These are phyloP conservation scores for Puccinia coronata DNA, from an alignment of 1,284 basidiomycete genomes.

Conservation along the genomic window DNA sequence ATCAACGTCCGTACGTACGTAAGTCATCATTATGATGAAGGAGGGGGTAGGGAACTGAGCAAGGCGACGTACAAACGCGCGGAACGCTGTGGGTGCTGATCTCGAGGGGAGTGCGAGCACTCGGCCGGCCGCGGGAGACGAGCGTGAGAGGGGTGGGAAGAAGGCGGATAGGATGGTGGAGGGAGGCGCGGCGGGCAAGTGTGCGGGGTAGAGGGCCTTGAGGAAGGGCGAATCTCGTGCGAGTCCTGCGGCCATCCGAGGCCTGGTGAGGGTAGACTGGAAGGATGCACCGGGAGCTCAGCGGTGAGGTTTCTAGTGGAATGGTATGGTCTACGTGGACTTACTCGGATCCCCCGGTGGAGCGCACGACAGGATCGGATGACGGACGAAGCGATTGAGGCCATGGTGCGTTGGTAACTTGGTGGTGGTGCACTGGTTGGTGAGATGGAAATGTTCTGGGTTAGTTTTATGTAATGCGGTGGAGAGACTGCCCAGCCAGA, in stretches of 20 bases:
- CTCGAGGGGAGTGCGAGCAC: neutral
- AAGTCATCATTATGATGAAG: too few relatives aligned
- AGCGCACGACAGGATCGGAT: neutral
- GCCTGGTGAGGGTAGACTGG: conserved; percentile 2
- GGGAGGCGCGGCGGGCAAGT: neutral
- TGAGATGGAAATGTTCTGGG: too few relatives aligned
- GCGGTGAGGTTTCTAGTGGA: too few relatives aligned
- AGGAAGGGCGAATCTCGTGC: too few relatives aligned
- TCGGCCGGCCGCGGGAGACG: neutral
- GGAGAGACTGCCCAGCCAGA: too few relatives aligned
- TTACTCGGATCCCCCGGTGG: neutral
- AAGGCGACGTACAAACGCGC: neutral
- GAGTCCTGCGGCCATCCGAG: too few relatives aligned
- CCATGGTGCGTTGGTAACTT: neutral
- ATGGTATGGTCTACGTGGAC: neutral
- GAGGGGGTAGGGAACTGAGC: neutral
- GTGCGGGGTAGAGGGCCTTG: too few relatives aligned
- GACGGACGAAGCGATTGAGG: neutral
- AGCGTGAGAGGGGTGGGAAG: neutral
- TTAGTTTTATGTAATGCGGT: too few relatives aligned
- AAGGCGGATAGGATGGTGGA: neutral
- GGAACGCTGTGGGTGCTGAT: neutral
- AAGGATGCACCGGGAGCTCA: too few relatives aligned
- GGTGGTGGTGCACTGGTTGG: neutral
- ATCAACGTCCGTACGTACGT: too few relatives aligned